These are phyloP conservation scores for Saccharomycopsis sp. DNA, from an alignment of 805 yeast genomes.

Conservation along the genomic window DNA sequence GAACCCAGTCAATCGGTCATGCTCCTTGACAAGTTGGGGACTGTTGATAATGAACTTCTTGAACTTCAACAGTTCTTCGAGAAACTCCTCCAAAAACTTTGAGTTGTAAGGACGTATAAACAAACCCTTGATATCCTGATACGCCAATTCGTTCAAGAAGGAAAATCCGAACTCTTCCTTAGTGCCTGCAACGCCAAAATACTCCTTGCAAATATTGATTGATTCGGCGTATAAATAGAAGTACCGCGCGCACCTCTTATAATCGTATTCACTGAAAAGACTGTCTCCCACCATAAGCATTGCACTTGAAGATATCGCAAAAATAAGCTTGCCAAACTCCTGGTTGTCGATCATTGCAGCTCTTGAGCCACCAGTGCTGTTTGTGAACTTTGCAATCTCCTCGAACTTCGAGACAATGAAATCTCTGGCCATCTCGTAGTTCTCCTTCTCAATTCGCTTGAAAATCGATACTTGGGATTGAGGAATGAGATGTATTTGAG, in stretches of 20 bases:
- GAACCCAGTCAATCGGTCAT: neutral
- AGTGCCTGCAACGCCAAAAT: neutral
- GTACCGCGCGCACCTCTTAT: neutral
- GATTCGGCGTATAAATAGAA: neutral
- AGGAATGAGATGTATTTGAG: neutral
- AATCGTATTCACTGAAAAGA: neutral
- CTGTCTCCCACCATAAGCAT: neutral
- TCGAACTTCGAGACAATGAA: neutral
- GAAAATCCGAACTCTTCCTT: conserved; percentile 10
- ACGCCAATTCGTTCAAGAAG: conserved; percentile 9
- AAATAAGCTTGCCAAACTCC: neutral
- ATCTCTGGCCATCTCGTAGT: neutral
- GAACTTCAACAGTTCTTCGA: conserved; percentile 1
- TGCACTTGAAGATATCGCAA: neutral
- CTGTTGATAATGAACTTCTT: conserved; percentile 4
- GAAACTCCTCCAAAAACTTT: conserved; percentile 6
- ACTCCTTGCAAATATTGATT: neutral
- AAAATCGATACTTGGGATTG: neutral
- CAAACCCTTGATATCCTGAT: conserved; percentile 12
- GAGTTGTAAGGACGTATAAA: conserved; percentile 16
- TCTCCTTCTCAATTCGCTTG: neutral
- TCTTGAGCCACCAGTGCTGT: neutral
- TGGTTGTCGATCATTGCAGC: neutral
- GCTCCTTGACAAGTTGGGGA: neutral
- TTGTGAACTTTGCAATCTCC: neutral